Evolutionary conservation across 345 rosid species (phyloP).

Genomic region (Murraya koenigii): DNA sequence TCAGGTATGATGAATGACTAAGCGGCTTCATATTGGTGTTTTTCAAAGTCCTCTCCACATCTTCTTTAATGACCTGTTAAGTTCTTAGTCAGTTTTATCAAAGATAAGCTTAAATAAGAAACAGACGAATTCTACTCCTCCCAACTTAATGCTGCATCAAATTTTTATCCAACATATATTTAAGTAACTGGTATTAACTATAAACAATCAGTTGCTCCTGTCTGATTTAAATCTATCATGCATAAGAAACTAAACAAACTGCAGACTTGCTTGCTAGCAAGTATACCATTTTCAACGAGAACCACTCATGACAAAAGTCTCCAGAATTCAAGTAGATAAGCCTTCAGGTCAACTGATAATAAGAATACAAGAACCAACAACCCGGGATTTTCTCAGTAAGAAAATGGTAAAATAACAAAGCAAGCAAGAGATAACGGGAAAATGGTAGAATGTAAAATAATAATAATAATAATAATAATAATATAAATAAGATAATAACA

Average conservation of each 20-base stretch:
- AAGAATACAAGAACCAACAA: not conserved
- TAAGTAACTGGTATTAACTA: not conserved
- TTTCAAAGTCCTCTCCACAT: conserved; percentile 68
- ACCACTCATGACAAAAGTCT: not conserved
- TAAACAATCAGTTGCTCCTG: not conserved
- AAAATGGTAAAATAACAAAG: not conserved
- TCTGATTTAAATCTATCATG: not conserved
- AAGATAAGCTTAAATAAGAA: conserved; percentile 5
- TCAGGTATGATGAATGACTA: conserved; percentile 81
- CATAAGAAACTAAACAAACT: not conserved
- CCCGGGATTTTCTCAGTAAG: not conserved
- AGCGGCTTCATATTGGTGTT: conserved; percentile 90
- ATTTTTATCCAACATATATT: not conserved
- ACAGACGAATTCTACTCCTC: not conserved
- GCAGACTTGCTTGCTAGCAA: not conserved
- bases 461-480: not conserved
- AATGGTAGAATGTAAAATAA: not conserved
- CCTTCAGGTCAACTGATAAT: conserved; percentile 1
- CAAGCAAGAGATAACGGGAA: not conserved
- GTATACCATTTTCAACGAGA: not conserved
- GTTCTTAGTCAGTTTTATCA: conserved; percentile 15
- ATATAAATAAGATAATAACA: too few relatives aligned
- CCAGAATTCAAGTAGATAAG: not conserved
- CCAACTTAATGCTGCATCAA: not conserved
- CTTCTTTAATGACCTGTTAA: conserved; percentile 85